Percentiles rank a stretch among this genome's conserved stretches.
These are phyloP conservation scores for Globisporangium mamillatum DNA, from an alignment of 352 stramenopile genomes.

Conservation along the genomic window DNA sequence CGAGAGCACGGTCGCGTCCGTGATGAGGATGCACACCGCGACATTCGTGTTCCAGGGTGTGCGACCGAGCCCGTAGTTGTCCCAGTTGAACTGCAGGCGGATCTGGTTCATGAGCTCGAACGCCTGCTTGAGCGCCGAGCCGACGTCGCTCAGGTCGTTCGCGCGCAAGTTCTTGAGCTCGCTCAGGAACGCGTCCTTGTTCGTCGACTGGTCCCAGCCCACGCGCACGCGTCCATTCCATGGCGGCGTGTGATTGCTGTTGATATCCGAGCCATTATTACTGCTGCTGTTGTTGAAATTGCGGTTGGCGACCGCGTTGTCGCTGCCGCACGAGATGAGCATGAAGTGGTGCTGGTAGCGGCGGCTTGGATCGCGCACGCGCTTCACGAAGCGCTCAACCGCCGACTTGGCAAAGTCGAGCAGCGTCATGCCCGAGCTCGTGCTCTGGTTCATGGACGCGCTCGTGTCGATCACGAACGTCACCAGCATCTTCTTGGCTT, in stretches of 20 bases:
- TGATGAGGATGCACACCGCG: slow-evolving; percentile 75
- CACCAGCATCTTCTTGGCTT: slow-evolving; percentile 61
- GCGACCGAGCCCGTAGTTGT: slow-evolving; percentile 80
- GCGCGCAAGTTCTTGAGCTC: slow-evolving; percentile 85
- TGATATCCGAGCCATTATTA: slow-evolving; percentile 1
- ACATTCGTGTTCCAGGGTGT: slow-evolving; percentile 85
- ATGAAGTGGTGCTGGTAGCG: slow-evolving; percentile 90
- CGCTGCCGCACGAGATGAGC: slow-evolving; percentile 71
- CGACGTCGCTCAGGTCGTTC: slow-evolving; percentile 77
- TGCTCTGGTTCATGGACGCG: slow-evolving; percentile 90
- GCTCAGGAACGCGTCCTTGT: slow-evolving; percentile 76
- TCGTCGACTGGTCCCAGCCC: slow-evolving; percentile 84
- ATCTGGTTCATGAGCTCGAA: slow-evolving; percentile 91
- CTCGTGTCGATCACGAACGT: slow-evolving; percentile 90
- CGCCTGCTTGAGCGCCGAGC: slow-evolving; percentile 65
- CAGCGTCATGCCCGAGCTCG: slow-evolving; percentile 85
- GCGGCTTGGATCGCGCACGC: slow-evolving; percentile 73
- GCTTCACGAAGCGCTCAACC: slow-evolving; percentile 87
- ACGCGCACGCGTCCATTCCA: slow-evolving; percentile 76
- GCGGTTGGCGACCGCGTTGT: slow-evolving; percentile 31
- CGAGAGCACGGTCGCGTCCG: slow-evolving; percentile 74
- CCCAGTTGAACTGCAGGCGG: slow-evolving; percentile 85
- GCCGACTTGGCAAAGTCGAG: slow-evolving; percentile 88
- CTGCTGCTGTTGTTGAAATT: not conserved
- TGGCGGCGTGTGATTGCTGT: slow-evolving; percentile 9